Evolutionary conservation across 1,139 yeast genomes (phyloP).

Genomic region (Torulaspora pretoriensis): DNA sequence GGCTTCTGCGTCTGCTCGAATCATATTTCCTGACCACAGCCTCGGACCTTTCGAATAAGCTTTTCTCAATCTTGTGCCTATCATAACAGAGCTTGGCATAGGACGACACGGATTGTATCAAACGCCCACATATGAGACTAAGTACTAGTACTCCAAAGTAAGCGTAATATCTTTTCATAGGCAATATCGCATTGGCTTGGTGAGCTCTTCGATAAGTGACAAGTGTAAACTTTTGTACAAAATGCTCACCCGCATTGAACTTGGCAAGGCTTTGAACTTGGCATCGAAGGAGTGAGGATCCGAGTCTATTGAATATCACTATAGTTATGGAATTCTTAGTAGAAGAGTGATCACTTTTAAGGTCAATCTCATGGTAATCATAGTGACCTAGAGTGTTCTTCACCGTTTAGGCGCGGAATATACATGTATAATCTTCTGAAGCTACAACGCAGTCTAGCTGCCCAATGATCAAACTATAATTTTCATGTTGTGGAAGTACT

Average conservation of each 20-base stretch:
- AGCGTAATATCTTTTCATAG: conserved; percentile 6
- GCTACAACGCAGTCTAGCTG: background rate
- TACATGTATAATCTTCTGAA: too few relatives aligned
- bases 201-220: background rate
- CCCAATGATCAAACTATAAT: background rate
- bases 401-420: too few relatives aligned
- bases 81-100: conserved; percentile 5
- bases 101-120: conserved; percentile 5
- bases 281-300: too few relatives aligned
- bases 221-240: background rate
- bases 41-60: conserved; percentile 13
- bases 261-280: too few relatives aligned
- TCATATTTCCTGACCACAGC: conserved; percentile 17
- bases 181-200: background rate
- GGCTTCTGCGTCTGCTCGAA: conserved; percentile 11
- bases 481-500: background rate
- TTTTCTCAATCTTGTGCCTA: conserved; percentile 6
- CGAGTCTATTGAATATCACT: too few relatives aligned
- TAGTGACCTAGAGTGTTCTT: too few relatives aligned
- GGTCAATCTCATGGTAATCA: too few relatives aligned
- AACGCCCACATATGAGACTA: conserved; percentile 4
- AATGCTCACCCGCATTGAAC: too few relatives aligned
- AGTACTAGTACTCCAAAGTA: conserved; percentile 2
- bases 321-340: too few relatives aligned
- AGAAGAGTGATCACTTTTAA: too few relatives aligned